These are phyloP conservation scores for Yamadazyma triangularis DNA, from an alignment of 1,139 yeast genomes.

Conservation along the genomic window DNA sequence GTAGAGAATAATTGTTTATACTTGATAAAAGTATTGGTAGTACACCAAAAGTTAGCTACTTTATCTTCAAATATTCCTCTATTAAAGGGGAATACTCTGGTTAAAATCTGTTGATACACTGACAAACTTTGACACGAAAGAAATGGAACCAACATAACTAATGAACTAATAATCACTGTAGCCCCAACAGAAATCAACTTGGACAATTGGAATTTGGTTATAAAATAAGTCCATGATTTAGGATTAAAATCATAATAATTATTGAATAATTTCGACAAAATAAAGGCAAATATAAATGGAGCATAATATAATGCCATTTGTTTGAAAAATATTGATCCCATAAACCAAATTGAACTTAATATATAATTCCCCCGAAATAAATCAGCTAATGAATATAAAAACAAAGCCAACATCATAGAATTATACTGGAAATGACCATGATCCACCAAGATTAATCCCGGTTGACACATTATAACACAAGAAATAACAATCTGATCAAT, in stretches of 20 bases:
- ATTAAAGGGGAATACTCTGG: constrained; percentile 83
- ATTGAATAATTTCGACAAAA: constrained; percentile 44
- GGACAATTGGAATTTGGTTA: constrained; percentile 24
- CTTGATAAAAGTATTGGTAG: constrained; percentile 72
- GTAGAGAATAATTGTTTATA: constrained; percentile 53
- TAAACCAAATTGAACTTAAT: constrained; percentile 76
- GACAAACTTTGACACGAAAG: constrained; percentile 19
- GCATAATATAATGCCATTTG: constrained; percentile 96
- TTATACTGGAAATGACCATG: constrained; percentile 98
- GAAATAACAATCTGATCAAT: constrained; percentile 76
- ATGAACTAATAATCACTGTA: constrained; percentile 56
- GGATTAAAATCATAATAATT: constrained; percentile 16
- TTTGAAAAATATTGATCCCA: constrained; percentile 75
- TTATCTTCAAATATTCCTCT: constrained; percentile 98
- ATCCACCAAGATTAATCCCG: constrained; percentile 78
- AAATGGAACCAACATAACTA: constrained; percentile 59
- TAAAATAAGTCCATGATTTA: constrained; percentile 7
- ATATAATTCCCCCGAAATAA: constrained; percentile 60
- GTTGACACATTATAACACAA: constrained; percentile 73
- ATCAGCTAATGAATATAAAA: constrained; percentile 64
- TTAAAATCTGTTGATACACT: constrained; percentile 36
- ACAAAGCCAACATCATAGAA: constrained; percentile 87
- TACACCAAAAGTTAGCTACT: constrained; percentile 97
- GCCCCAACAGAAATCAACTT: constrained; percentile 58
- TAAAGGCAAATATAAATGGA: constrained; percentile 78